phyloP scores from a whole-genome alignment of 2,329 filamentous ascomycete species.

The Didymosphaeria variabile region DNA sequence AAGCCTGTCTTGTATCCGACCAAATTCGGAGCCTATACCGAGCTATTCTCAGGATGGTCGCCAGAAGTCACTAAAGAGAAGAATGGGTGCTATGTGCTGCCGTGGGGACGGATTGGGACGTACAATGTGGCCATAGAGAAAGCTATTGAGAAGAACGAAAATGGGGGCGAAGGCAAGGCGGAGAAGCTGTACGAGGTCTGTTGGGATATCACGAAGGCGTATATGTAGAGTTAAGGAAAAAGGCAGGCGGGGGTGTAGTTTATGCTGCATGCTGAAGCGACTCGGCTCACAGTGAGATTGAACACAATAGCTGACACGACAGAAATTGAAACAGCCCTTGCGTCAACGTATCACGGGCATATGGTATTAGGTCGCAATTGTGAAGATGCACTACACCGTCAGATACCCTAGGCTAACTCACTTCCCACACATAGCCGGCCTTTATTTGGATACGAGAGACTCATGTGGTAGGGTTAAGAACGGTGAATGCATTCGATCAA shows the following conservation, averaged over 20 bases:
- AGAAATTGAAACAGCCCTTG: no score
- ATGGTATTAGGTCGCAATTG: no score
- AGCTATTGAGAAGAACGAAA: conserved; percentile 23
- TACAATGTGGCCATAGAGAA: conserved; percentile 37
- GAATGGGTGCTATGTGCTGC: conserved; percentile 32
- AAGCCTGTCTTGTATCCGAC: conserved; percentile 31
- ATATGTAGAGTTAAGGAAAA: conserved; percentile 9
- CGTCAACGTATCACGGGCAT: no score
- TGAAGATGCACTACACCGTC: no score
- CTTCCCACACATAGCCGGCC: no score
- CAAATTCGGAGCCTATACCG: conserved; percentile 57
- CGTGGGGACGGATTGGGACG: conserved; percentile 44
- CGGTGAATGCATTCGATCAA: no score
- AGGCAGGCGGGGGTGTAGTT: not conserved
- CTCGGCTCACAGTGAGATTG: no score
- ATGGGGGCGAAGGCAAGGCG: conserved; percentile 42
- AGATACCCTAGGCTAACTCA: no score
- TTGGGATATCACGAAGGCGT: conserved; percentile 45
- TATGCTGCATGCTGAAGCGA: not conserved
- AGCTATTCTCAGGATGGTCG: conserved; percentile 59
- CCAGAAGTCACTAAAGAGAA: conserved; percentile 54
- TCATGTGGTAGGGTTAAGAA: no score
- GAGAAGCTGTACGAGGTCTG: conserved; percentile 54
- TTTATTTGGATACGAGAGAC: no score
- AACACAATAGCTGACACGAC: no score